Conservation (phyloP, 2,329 filamentous ascomycete genomes). For the Curvularia lunata region DNA sequence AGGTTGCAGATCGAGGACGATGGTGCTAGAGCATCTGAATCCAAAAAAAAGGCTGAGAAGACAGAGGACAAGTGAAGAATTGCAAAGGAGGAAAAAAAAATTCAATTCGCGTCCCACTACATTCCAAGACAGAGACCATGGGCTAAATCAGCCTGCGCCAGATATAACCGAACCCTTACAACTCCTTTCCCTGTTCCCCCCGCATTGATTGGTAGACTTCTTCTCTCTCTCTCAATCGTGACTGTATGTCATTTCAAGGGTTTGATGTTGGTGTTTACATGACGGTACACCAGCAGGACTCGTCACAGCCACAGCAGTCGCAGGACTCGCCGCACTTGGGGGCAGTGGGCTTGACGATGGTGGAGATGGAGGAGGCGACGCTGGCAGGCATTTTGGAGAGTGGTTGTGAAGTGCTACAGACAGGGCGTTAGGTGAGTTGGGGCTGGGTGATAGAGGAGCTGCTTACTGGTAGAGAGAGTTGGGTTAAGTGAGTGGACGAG, state of each 20-base stretch:
- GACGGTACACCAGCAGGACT: conserved; percentile 36
- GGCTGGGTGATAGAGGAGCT: not conserved
- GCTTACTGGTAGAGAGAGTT: conserved; percentile 1
- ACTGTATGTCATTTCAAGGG: not conserved
- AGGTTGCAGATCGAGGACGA: not conserved
- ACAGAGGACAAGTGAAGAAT: not conserved
- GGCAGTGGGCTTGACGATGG: conserved; percentile 48
- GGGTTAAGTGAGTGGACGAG: not conserved
- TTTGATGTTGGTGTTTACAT: conserved; percentile 9
- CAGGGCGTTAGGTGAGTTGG: not conserved
- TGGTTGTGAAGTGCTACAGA: not conserved
- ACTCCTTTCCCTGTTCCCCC: not conserved
- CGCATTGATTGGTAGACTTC: not conserved
- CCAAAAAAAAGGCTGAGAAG: not conserved
- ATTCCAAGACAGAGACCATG: not conserved
- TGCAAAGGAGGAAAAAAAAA: not conserved
- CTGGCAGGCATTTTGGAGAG: conserved; percentile 41
- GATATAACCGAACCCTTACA: not conserved
- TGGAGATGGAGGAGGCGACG: conserved; percentile 43
- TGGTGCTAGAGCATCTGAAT: not conserved
- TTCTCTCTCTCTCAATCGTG: not conserved
- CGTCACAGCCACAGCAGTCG: conserved; percentile 49
- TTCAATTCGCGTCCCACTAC: not conserved
- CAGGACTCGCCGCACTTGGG: conserved; percentile 45
- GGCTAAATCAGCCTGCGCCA: not conserved